Base-by-base conservation (phyloP, 2,329 filamentous ascomycete genomes). In the Xylariaceae sp. region DNA sequence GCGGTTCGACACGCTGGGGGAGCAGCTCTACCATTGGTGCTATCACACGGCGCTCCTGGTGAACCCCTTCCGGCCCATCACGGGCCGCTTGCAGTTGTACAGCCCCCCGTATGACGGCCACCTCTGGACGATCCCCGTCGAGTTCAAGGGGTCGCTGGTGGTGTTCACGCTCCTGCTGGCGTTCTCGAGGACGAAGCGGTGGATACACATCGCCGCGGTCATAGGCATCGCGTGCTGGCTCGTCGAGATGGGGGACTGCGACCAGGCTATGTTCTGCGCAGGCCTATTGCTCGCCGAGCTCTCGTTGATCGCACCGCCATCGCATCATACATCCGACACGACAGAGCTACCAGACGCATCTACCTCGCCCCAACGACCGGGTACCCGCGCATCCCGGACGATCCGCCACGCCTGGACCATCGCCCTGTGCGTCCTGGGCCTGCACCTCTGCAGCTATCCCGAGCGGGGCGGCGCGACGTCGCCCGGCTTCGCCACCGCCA, bases 41-140 rank as follows among this genome's bases (percentile, higher is more conserved):
- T 44, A 49, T 31, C 54, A 56, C 24, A 50, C 60, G 29, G 34
- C 26, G 4, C 16, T 33, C 18, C 42, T 49, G 43, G 41, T 44
- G 11, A 48, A 48, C 41, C 49, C 46, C 8, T 60, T 65, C 38
- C 58, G 57, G 39, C 52, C 54, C 44, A 58, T 64, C 34, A 55
- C 55, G 16, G 65, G 62, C 57, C 59, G 66, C 28, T 38, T 35
- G 3, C 56, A 64, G 39, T 40, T 66, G 37, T 54, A 54, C 17
- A 63, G 61, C 6, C 74, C 67, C 57, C 65, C 58, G 18, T 78
- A 79, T 51, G 76, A 81, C 51, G 67, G 76, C 19, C 78, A 82
- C 47, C 60, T 81, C 17, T 82, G 78, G 78, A 81, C 79, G 4
- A 81, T 82, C 33, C 78, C 78, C 2, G 69, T 79, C 35, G 78